Percentiles rank a stretch among this genome's conserved stretches.
Evolutionary conservation across 1,139 yeast species (phyloP).

Genomic region (Yamadazyma kanchanaburiensis): DNA sequence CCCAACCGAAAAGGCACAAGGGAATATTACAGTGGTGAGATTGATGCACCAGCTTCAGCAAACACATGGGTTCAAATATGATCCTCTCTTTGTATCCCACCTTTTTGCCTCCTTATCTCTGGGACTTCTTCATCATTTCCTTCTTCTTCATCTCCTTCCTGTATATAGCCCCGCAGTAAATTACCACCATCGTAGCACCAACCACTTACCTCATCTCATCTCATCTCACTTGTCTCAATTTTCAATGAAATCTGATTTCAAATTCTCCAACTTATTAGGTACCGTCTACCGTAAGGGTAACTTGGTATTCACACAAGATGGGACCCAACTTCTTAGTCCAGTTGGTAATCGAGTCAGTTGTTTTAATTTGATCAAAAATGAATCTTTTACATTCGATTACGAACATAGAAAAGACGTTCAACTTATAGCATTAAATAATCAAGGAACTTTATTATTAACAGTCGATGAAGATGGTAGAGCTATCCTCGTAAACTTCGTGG

Average conservation of each 20-base stretch:
- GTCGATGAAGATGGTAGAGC: slow-evolving; percentile 94
- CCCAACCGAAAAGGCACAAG: too few relatives aligned
- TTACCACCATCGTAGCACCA: too few relatives aligned
- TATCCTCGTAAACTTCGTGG: slow-evolving; percentile 76
- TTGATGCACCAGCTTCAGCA: too few relatives aligned
- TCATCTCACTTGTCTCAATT: slow-evolving; percentile 6
- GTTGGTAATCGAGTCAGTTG: slow-evolving; percentile 92
- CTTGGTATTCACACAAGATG: slow-evolving; percentile 82
- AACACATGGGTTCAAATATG: too few relatives aligned
- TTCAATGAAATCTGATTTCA: slow-evolving; percentile 50
- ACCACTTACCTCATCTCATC: slow-evolving; percentile 9
- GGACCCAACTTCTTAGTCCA: slow-evolving; percentile 79
- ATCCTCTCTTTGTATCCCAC: too few relatives aligned
- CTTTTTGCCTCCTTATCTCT: too few relatives aligned
- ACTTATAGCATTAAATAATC: slow-evolving; percentile 77
- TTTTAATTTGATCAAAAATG: slow-evolving; percentile 81
- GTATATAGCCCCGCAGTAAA: too few relatives aligned
- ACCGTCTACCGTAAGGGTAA: slow-evolving; percentile 94
- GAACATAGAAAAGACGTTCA: slow-evolving; percentile 88
- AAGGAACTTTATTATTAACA: slow-evolving; percentile 75
- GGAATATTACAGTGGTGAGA: too few relatives aligned
- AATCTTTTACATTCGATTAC: slow-evolving; percentile 84
- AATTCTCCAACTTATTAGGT: slow-evolving; percentile 84
- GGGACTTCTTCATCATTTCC: too few relatives aligned
- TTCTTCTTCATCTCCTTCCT: too few relatives aligned